These are phyloP conservation scores for Phytophthora nicotianae DNA, from an alignment of 352 stramenopile species.

Conservation along the genomic window DNA sequence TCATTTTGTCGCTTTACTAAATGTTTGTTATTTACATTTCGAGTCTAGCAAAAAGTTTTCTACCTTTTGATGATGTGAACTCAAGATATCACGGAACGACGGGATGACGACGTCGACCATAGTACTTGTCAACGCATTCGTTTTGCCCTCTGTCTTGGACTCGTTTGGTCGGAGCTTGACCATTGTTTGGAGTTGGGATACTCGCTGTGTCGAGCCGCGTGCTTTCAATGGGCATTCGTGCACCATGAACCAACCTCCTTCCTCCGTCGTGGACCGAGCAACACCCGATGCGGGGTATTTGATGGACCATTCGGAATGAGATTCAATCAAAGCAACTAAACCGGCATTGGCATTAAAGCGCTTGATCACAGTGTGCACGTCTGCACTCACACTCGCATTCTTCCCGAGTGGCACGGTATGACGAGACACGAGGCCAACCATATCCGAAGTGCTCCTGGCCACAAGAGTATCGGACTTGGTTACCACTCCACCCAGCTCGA, in stretches of 20 bases:
- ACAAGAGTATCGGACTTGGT: conserved; percentile 6
- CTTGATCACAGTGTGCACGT: conserved; percentile 22
- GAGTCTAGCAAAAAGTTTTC: neutral
- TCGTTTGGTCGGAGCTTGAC: conserved; percentile 20
- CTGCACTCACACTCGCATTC: conserved; percentile 6
- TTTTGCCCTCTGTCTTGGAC: neutral
- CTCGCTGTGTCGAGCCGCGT: neutral
- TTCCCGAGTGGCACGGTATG: conserved; percentile 8
- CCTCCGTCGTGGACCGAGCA: conserved; percentile 15
- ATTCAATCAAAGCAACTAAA: conserved; percentile 19
- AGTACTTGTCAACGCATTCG: conserved; percentile 13
- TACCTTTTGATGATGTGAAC: conserved; percentile 13
- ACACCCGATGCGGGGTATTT: neutral
- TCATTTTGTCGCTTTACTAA: no score
- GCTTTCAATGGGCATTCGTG: conserved; percentile 5
- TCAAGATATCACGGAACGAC: conserved; percentile 22
- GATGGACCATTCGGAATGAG: conserved; percentile 26
- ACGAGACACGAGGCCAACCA: conserved; percentile 10
- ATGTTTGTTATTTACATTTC: neutral
- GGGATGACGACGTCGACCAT: conserved; percentile 27
- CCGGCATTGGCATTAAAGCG: conserved; percentile 9
- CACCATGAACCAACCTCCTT: conserved; percentile 20
- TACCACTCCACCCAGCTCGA: conserved; percentile 11
- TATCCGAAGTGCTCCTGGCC: conserved; percentile 7
- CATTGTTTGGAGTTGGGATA: conserved; percentile 16